Evolutionary conservation across 2,329 filamentous ascomycete genomes (phyloP), one percentile per base, ranked within the genome.

Genomic region (Cladosporium halotolerans): DNA sequence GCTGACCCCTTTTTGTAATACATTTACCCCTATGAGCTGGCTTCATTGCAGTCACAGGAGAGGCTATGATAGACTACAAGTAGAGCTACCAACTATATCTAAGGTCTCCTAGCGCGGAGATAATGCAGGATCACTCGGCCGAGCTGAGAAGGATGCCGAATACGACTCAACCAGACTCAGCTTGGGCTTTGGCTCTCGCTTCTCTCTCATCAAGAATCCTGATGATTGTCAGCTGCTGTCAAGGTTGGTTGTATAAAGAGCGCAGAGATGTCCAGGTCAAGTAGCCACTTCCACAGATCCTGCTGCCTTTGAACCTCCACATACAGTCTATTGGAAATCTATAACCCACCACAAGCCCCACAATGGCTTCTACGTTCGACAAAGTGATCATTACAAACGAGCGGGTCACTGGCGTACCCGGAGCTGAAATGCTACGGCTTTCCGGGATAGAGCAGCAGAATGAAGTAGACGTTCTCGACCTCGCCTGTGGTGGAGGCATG

Each of bases 401-500:
- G 43, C 51, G 52, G 14, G 55, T 58, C 38, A 58, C 57, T 10
- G 52, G 57, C 1, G 52, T 52, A 14, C 45, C 52, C 1, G 57
- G 55, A 2, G 48, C 34, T 9, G 52, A 58, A 16, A 50, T 58
- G 48, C 36, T 57, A 14, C 49, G 41, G 13, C 52, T 43, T 8
- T 55, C 48, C 31, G 42, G 42, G 7, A 50, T 58, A 33, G 10
- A n/a, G 14, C 40, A 46, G 31, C 3, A 14, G 9, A 43, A 1
- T 16, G 28, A 31, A 4, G 18, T 45, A 4, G 42, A 54, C 7
- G 11, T 57, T 14, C 53, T 59, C 34, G 57, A 59, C 55, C 53
- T 57, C 33, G 57, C 55, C 28, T 54, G 48, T 18, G 57, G 57
- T 18, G 55, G 53, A 23, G 55, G 57, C 33, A 56, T 57, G 23